These are phyloP conservation scores for Populus simonii DNA, from an alignment of 345 rosid genomes.

Conservation along the genomic window DNA sequence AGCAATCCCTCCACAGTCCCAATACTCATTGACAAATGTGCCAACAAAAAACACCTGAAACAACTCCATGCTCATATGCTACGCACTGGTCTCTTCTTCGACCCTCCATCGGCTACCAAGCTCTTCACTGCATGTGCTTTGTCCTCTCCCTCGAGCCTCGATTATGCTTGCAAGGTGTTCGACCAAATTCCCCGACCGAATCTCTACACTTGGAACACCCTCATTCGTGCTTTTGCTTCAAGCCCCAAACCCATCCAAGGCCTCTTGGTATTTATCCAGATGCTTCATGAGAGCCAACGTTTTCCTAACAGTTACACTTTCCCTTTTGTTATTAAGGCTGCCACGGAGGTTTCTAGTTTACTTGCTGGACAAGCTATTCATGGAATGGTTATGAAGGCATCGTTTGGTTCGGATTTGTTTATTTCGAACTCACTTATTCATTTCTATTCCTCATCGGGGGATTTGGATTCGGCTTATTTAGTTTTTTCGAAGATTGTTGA, in stretches of 20 bases:
- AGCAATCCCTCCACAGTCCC: slow-evolving; percentile 24
- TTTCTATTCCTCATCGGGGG: slow-evolving; percentile 54
- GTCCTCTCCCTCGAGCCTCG: slow-evolving; percentile 45
- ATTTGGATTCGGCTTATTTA: slow-evolving; percentile 53
- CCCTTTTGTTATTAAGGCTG: slow-evolving; percentile 67
- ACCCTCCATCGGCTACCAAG: slow-evolving; percentile 53
- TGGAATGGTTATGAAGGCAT: slow-evolving; percentile 54
- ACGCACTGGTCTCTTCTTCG: slow-evolving; percentile 42
- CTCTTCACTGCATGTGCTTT: slow-evolving; percentile 43
- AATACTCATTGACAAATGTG: slow-evolving; percentile 41
- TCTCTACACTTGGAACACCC: slow-evolving; percentile 63
- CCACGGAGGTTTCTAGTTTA: slow-evolving; percentile 31
- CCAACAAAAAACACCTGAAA: slow-evolving; percentile 37
- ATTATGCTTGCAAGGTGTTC: slow-evolving; percentile 66
- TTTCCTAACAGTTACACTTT: slow-evolving; percentile 61
- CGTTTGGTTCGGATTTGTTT: slow-evolving; percentile 44
- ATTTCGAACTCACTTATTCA: slow-evolving; percentile 57
- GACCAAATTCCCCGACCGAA: slow-evolving; percentile 69
- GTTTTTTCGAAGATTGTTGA: slow-evolving; percentile 43
- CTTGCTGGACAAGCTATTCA: slow-evolving; percentile 51
- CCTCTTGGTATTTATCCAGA: slow-evolving; percentile 42
- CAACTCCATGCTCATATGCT: slow-evolving; percentile 64
- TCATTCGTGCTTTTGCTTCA: slow-evolving; percentile 62
- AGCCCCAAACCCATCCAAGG: slow-evolving; percentile 50
- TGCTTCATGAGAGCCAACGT: slow-evolving; percentile 41